phyloP scores from a whole-genome alignment of 768 basidiomycete species.

The Tylopilus plumbeoviolaceoides region DNA sequence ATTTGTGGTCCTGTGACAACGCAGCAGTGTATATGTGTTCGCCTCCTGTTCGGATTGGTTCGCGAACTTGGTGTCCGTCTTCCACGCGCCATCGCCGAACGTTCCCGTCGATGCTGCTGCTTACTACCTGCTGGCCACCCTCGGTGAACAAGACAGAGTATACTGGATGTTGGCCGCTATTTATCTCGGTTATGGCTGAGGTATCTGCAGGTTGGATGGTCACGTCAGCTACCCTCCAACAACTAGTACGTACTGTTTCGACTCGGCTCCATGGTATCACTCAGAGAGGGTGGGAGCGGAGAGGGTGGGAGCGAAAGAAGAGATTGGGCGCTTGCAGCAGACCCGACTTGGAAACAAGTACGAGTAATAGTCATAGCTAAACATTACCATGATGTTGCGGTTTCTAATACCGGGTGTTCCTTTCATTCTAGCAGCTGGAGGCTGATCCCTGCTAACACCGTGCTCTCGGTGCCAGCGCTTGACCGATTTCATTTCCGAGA shows the following conservation, averaged over 20 bases:
- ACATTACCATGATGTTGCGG: too few species aligned
- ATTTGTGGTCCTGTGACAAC: background rate
- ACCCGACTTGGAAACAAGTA: too few species aligned
- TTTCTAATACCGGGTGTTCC: too few species aligned
- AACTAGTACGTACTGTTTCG: background rate
- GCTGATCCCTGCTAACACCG: too few species aligned
- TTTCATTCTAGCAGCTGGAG: too few species aligned
- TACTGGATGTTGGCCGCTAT: background rate
- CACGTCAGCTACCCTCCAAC: background rate
- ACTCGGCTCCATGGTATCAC: background rate
- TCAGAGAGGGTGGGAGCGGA: too few species aligned
- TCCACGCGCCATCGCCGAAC: background rate
- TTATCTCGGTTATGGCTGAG: background rate
- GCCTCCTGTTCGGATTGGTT: background rate
- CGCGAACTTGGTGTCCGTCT: background rate
- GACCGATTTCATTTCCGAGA: too few species aligned
- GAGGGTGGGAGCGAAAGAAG: too few species aligned
- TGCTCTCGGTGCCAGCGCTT: too few species aligned
- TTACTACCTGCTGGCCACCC: background rate
- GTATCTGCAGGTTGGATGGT: background rate
- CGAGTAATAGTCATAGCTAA: too few species aligned
- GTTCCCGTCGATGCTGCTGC: background rate
- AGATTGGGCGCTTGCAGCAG: too few species aligned
- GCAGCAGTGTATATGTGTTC: background rate
- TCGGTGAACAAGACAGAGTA: background rate